Percentiles rank a stretch among this genome's conserved stretches.
These are phyloP conservation scores for Arachis hypogaea DNA, from an alignment of 306 rosid species.

Conservation along the genomic window DNA sequence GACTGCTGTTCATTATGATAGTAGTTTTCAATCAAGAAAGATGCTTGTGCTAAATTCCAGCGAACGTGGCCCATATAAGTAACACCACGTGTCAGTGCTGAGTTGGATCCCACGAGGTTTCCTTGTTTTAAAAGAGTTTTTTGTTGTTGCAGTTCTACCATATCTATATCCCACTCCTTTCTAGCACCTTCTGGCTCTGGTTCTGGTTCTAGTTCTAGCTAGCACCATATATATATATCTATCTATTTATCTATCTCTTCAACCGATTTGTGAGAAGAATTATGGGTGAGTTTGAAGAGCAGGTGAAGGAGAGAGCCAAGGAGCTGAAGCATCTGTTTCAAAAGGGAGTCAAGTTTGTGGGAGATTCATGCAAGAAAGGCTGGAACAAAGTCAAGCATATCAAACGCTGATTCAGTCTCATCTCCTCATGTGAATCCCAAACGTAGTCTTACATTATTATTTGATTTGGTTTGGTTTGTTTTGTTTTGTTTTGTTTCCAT, in stretches of 20 bases:
- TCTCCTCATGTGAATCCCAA: too few species aligned
- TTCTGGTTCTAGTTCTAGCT: too few species aligned
- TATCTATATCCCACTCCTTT: background rate
- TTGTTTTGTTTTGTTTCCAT: background rate
- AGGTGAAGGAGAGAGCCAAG: constrained; percentile 62
- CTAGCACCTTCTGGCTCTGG: background rate
- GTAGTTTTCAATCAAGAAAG: too few species aligned
- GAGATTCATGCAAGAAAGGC: constrained; percentile 81
- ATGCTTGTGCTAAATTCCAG: too few species aligned
- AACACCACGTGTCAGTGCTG: constrained; percentile 46
- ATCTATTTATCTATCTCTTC: background rate
- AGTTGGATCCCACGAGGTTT: constrained; percentile 51
- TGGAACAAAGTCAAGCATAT: constrained; percentile 71
- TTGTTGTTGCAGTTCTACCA: background rate
- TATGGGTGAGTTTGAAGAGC: constrained; percentile 66
- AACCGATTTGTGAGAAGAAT: background rate
- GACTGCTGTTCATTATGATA: too few species aligned
- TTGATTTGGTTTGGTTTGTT: background rate
- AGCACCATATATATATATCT: too few species aligned
- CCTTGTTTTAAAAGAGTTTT: background rate
- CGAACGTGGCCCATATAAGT: background rate
- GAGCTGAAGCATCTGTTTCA: constrained; percentile 55
- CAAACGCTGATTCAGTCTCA: constrained; percentile 35
- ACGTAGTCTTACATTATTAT: background rate
- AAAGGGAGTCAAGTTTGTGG: constrained; percentile 68